Conservation (phyloP, 768 basidiomycete genomes). For the Termitomyces eurrhizus region DNA sequence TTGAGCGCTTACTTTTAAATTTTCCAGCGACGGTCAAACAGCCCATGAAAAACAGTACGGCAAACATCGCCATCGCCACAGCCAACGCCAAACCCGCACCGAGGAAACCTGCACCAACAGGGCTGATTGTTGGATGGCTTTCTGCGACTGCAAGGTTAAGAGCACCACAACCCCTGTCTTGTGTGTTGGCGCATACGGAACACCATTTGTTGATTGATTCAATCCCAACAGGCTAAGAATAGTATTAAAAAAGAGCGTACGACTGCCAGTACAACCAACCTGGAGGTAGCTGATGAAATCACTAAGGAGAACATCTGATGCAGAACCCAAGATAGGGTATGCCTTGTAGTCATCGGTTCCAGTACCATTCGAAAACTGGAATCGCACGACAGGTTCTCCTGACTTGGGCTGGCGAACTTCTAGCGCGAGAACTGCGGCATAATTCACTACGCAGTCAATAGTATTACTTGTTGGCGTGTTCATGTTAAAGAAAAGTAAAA, state of each 20-base stretch:
- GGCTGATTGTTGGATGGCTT: constrained; percentile 37
- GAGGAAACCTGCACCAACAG: constrained; percentile 64
- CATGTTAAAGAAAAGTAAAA: neutral
- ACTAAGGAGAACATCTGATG: constrained; percentile 49
- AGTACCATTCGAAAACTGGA: constrained; percentile 72
- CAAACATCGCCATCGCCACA: constrained; percentile 34
- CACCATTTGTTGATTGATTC: constrained; percentile 59
- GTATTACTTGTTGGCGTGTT: neutral
- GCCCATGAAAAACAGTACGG: constrained; percentile 38
- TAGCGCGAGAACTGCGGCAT: constrained; percentile 52
- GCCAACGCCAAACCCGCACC: constrained; percentile 55
- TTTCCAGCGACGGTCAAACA: constrained; percentile 25
- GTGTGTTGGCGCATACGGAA: constrained; percentile 48
- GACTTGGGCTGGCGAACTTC: constrained; percentile 52
- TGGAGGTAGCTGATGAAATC: constrained; percentile 40
- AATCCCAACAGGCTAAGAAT: constrained; percentile 42
- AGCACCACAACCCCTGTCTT: constrained; percentile 54
- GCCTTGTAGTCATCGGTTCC: constrained; percentile 35
- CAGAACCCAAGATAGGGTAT: constrained; percentile 42
- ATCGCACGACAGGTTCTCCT: constrained; percentile 48
- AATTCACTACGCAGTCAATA: constrained; percentile 44
- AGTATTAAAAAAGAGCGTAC: neutral
- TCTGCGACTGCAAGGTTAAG: constrained; percentile 32
- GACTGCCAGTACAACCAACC: constrained; percentile 17
- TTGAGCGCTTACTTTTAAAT: constrained; percentile 6